Evolutionary conservation across 1,139 yeast genomes (phyloP).

Genomic region (Ashbya aceris): DNA sequence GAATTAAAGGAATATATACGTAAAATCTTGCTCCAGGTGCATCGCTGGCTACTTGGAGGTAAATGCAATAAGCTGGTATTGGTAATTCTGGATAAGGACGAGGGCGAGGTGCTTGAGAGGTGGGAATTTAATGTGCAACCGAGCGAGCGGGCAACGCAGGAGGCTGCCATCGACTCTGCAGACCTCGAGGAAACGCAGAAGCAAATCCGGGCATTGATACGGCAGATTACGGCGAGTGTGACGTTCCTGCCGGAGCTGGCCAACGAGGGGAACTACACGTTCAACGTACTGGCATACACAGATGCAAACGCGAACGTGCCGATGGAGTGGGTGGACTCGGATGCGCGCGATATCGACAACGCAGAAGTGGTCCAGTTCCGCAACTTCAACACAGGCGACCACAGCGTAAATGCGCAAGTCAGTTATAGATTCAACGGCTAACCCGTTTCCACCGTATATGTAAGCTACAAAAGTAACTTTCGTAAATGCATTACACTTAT

Average conservation of each 20-base stretch:
- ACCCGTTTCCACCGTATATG: background rate
- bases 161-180: constrained; percentile 7
- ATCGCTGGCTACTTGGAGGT: constrained; percentile 71
- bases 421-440: constrained; percentile 40
- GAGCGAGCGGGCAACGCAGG: constrained; percentile 31
- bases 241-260: constrained; percentile 72
- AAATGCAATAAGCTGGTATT: constrained; percentile 61
- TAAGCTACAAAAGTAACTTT: background rate
- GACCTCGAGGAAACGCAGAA: constrained; percentile 41
- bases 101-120: constrained; percentile 64
- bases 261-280: constrained; percentile 57
- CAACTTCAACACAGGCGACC: constrained; percentile 59
- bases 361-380: constrained; percentile 59
- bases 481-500: background rate
- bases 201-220: constrained; percentile 75
- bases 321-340: constrained; percentile 80
- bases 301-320: constrained; percentile 68
- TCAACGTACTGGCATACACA: constrained; percentile 80
- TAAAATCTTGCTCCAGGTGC: constrained; percentile 64
- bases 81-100: constrained; percentile 58
- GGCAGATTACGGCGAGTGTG: constrained; percentile 85
- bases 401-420: constrained; percentile 68
- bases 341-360: constrained; percentile 47
- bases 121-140: constrained; percentile 66
- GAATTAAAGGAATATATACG: constrained; percentile 66